Evolutionary conservation across 352 stramenopile genomes (phyloP).

Genomic region (Globisporangium paddicum): DNA sequence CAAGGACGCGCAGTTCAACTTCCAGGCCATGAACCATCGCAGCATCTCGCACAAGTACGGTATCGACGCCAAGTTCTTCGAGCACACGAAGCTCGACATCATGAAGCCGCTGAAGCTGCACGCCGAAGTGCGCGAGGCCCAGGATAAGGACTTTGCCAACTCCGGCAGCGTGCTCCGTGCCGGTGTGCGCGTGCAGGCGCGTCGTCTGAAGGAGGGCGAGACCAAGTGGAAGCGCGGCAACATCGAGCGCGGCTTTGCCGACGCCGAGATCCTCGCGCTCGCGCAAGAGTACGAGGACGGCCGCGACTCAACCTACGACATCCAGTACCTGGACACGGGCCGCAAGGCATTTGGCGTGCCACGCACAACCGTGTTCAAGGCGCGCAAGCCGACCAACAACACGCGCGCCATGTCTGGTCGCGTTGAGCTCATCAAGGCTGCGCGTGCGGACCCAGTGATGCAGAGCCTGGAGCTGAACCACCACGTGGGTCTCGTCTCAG

Average conservation of each 20-base stretch:
- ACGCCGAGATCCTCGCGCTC: slow-evolving; percentile 63
- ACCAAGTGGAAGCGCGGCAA: slow-evolving; percentile 85
- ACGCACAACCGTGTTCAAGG: slow-evolving; percentile 74
- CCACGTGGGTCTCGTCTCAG: slow-evolving; percentile 84
- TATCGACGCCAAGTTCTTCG: slow-evolving; percentile 86
- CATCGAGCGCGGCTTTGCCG: slow-evolving; percentile 73
- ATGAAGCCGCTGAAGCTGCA: slow-evolving; percentile 84
- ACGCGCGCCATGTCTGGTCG: slow-evolving; percentile 75
- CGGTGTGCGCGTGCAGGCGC: slow-evolving; percentile 58
- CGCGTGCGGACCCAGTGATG: slow-evolving; percentile 81
- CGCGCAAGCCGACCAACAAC: slow-evolving; percentile 51
- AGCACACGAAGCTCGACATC: slow-evolving; percentile 88
- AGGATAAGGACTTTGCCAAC: slow-evolving; percentile 35
- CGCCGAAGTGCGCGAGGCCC: slow-evolving; percentile 52
- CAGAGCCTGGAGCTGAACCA: slow-evolving; percentile 80
- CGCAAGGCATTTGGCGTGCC: slow-evolving; percentile 76
- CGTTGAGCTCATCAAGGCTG: slow-evolving; percentile 75
- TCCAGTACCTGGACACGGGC: slow-evolving; percentile 84
- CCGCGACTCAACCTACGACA: slow-evolving; percentile 75
- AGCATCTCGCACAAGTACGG: slow-evolving; percentile 94
- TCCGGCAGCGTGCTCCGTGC: slow-evolving; percentile 34
- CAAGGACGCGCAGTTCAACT: slow-evolving; percentile 90
- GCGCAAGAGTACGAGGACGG: slow-evolving; percentile 59
- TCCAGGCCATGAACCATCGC: slow-evolving; percentile 95
- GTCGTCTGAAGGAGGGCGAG: slow-evolving; percentile 69